Percentiles rank a stretch among this genome's conserved stretches.
Conservation (phyloP, 2,329 filamentous ascomycete genomes). For the Epichloe gansuensis region DNA sequence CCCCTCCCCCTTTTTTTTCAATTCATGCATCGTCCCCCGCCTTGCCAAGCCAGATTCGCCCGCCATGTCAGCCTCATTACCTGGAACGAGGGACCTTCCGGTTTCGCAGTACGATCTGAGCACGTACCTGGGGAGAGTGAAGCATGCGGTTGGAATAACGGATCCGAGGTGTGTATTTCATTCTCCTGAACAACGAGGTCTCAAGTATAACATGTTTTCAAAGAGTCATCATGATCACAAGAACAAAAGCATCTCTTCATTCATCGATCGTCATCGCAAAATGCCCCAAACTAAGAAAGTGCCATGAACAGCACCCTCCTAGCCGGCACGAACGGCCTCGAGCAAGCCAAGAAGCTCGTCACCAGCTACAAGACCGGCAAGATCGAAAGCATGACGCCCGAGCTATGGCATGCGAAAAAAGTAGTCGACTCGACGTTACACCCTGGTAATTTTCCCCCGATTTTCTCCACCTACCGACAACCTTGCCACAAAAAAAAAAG, state of each 20-base stretch:
- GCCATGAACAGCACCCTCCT: constrained; percentile 60
- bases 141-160: constrained; percentile 77
- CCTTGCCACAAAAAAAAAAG: neutral
- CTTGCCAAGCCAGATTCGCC: neutral
- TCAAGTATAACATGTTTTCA: neutral
- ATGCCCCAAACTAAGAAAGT: no score
- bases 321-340: constrained; percentile 64
- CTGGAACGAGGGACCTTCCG: constrained; percentile 67
- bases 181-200: neutral
- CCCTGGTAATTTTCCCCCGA: constrained; percentile 49
- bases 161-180: constrained; percentile 72
- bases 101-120: constrained; percentile 82
- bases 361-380: constrained; percentile 79
- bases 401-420: constrained; percentile 94
- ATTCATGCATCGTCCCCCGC: neutral
- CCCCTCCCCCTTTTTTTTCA: no score
- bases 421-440: constrained; percentile 93
- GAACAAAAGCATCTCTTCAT: neutral
- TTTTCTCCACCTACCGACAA: neutral
- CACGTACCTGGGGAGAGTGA: constrained; percentile 92
- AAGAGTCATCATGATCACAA: no score
- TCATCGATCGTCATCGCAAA: neutral
- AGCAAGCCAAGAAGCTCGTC: constrained; percentile 73
- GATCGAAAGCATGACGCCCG: constrained; percentile 68
- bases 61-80: constrained; percentile 52